Evolutionary conservation across 2,329 filamentous ascomycete genomes (phyloP).

Genomic region (Talaromyces amestolkiae): DNA sequence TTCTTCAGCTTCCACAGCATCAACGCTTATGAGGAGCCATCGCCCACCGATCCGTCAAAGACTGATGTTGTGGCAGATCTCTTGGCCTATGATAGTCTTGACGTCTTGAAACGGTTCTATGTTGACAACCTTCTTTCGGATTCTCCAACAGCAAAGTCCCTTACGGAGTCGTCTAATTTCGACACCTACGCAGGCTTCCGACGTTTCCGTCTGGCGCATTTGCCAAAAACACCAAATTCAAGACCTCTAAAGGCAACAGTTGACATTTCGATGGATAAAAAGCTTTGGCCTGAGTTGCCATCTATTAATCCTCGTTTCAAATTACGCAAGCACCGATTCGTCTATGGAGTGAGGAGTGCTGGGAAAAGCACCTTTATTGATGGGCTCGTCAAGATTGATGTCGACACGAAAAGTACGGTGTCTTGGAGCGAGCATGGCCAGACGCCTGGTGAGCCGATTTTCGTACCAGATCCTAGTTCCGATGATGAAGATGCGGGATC

Average conservation of each 20-base stretch:
- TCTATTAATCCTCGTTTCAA: slow-evolving; percentile 49
- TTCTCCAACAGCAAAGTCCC: slow-evolving; percentile 43
- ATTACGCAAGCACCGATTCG: slow-evolving; percentile 49
- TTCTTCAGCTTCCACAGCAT: slow-evolving; percentile 78
- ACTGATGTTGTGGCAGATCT: slow-evolving; percentile 65
- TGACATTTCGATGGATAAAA: not conserved
- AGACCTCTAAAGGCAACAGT: slow-evolving; percentile 19
- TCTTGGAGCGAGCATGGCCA: slow-evolving; percentile 51
- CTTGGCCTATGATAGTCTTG: slow-evolving; percentile 60
- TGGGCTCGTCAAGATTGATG: slow-evolving; percentile 54
- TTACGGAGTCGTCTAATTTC: not conserved
- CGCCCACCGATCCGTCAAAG: slow-evolving; percentile 27
- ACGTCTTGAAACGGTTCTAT: slow-evolving; percentile 66
- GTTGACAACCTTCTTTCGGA: slow-evolving; percentile 66
- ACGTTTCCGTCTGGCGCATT: slow-evolving; percentile 38
- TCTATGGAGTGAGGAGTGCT: slow-evolving; percentile 49
- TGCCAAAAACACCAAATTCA: slow-evolving; percentile 29
- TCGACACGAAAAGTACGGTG: slow-evolving; percentile 38
- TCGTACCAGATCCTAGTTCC: slow-evolving; percentile 34
- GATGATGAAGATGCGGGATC: slow-evolving; percentile 54
- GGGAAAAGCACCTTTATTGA: slow-evolving; percentile 52
- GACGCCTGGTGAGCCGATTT: slow-evolving; percentile 55
- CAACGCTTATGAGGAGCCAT: slow-evolving; percentile 69
- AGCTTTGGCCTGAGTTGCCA: slow-evolving; percentile 46
- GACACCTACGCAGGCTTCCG: slow-evolving; percentile 23